These are phyloP conservation scores for Scheffersomyces titani DNA, from an alignment of 1,139 yeast genomes.

Conservation along the genomic window DNA sequence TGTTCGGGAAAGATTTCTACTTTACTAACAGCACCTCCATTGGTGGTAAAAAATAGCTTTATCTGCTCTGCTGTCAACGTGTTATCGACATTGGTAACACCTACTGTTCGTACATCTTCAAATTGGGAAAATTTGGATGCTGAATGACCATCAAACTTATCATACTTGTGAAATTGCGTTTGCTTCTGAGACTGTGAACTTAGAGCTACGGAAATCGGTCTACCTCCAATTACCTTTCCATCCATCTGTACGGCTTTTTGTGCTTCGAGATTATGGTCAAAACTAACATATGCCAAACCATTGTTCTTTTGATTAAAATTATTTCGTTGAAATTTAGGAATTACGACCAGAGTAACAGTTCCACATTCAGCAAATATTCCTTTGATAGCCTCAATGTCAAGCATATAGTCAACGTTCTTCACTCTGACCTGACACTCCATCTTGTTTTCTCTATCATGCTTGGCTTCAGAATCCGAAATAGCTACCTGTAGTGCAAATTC, in stretches of 20 bases:
- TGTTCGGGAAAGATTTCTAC: constrained; percentile 50
- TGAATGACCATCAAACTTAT: constrained; percentile 15
- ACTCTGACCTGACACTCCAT: constrained; percentile 58
- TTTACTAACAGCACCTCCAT: constrained; percentile 38
- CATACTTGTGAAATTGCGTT: constrained; percentile 16
- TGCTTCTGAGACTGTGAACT: constrained; percentile 10
- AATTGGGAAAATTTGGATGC: constrained; percentile 12
- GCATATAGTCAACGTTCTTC: constrained; percentile 48
- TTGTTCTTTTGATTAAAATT: constrained; percentile 28
- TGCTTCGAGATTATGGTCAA: constrained; percentile 38
- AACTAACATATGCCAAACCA: constrained; percentile 62
- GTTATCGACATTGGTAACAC: constrained; percentile 47
- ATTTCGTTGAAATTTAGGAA: constrained; percentile 43
- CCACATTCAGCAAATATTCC: constrained; percentile 30
- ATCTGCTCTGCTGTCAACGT: constrained; percentile 48
- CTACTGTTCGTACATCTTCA: constrained; percentile 35
- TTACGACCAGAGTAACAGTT: constrained; percentile 46
- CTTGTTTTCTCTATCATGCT: constrained; percentile 37
- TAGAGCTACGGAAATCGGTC: constrained; percentile 48
- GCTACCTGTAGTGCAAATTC: constrained; percentile 50
- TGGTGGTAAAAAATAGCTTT: constrained; percentile 25
- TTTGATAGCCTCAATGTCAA: constrained; percentile 27
- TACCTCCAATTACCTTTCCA: constrained; percentile 36
- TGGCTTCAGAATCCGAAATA: constrained; percentile 53
- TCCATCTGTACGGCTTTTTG: constrained; percentile 40